A percentile compares a stretch with the other conserved stretches of the same genome.
Conservation (phyloP, 2,329 filamentous ascomycete genomes). For the Aspergillus spinulosporus region DNA sequence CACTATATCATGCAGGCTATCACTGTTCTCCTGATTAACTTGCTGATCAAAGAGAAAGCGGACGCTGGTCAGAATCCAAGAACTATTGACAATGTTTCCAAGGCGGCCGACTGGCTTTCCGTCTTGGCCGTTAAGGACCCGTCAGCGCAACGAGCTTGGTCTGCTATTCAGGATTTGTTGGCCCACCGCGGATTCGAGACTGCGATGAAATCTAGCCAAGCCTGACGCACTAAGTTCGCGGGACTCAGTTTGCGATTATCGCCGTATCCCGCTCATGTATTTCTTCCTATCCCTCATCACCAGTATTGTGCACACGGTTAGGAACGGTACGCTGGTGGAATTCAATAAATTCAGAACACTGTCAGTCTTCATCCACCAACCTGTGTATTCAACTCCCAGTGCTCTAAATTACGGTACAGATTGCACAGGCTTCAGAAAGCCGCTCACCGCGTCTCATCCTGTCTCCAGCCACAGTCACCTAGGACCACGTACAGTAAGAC, state of each 20-base stretch:
- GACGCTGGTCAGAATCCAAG: not conserved
- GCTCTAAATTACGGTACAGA: conserved; percentile 7
- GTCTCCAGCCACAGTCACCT: not conserved
- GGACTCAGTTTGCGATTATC: not conserved
- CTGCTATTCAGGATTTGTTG: conserved; percentile 6
- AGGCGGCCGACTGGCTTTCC: conserved; percentile 12
- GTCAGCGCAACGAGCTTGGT: conserved; percentile 12
- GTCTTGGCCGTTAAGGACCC: conserved; percentile 2
- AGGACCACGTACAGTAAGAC: not conserved
- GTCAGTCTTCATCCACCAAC: conserved; percentile 6
- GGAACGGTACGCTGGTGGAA: conserved; percentile 1
- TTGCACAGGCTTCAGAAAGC: not conserved
- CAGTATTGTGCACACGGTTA: conserved; percentile 1
- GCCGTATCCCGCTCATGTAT: conserved; percentile 5
- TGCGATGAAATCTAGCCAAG: conserved; percentile 1
- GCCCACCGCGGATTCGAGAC: conserved; percentile 6
- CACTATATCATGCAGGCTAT: conserved; percentile 45
- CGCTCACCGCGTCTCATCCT: not conserved
- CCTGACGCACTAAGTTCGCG: conserved; percentile 3
- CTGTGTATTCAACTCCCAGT: not conserved
- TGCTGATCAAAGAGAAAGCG: conserved; percentile 8
- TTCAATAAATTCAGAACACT: conserved; percentile 2
- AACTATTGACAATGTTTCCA: conserved; percentile 3
- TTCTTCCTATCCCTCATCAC: not conserved
- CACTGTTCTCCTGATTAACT: conserved; percentile 20